These are phyloP conservation scores for Mallotus repandus DNA, from an alignment of 441 rosid species.

Conservation along the genomic window DNA sequence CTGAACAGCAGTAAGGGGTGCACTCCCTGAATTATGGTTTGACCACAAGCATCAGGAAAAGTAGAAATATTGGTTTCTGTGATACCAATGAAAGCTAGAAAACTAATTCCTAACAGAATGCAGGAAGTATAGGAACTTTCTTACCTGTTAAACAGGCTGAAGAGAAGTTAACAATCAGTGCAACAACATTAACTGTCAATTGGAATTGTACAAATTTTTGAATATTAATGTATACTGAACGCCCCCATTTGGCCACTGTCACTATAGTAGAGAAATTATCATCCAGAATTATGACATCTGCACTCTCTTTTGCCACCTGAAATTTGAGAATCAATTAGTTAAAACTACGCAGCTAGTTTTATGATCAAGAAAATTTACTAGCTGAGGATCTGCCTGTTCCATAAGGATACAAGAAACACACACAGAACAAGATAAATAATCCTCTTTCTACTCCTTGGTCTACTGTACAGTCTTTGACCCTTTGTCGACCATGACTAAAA, in stretches of 20 bases:
- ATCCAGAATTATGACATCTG: constrained; percentile 56
- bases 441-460: too few species aligned
- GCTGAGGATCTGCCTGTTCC: too few species aligned
- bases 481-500: too few species aligned
- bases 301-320: constrained; percentile 69
- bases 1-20: constrained; percentile 58
- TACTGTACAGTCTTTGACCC: too few species aligned
- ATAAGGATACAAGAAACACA: too few species aligned
- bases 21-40: constrained; percentile 32
- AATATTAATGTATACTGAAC: constrained; percentile 54
- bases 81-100: neutral
- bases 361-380: too few species aligned
- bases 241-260: constrained; percentile 53
- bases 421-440: too few species aligned
- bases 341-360: too few species aligned
- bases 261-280: constrained; percentile 52
- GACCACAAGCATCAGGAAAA: too few species aligned
- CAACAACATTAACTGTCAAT: constrained; percentile 56
- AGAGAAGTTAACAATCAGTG: constrained; percentile 47
- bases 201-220: constrained; percentile 63
- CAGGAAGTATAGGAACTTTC: neutral
- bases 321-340: constrained; percentile 4
- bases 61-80: constrained; percentile 36
- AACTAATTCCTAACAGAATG: neutral
- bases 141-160: constrained; percentile 73